These are phyloP conservation scores for Syzygium aqueum DNA, from an alignment of 345 rosid genomes.

Conservation along the genomic window DNA sequence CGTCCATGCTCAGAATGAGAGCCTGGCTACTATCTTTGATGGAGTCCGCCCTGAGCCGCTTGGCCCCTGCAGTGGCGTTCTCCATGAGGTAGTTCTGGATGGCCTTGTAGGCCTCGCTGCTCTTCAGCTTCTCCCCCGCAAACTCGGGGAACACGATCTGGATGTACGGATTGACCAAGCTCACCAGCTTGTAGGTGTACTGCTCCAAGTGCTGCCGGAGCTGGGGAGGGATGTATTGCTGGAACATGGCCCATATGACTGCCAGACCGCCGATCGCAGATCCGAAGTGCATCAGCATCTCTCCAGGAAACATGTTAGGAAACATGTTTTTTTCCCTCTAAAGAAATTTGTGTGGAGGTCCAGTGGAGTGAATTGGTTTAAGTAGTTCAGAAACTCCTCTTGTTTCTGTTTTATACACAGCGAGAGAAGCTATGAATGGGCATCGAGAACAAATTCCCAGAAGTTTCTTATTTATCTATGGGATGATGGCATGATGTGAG, in stretches of 20 bases:
- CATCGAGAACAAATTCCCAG: not conserved
- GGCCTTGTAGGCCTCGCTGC: constrained; percentile 25
- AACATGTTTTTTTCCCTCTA: not conserved
- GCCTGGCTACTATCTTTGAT: constrained; percentile 22
- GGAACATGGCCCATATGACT: constrained; percentile 14
- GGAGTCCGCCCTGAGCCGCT: constrained; percentile 39
- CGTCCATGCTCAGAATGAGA: constrained; percentile 33
- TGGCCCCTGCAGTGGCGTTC: constrained; percentile 24
- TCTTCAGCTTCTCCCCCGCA: constrained; percentile 16
- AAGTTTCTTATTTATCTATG: not conserved
- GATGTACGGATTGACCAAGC: constrained; percentile 26
- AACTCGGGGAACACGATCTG: constrained; percentile 33
- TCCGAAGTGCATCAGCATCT: not conserved
- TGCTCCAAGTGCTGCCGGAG: constrained; percentile 8
- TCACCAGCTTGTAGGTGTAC: constrained; percentile 1
- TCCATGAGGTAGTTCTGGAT: constrained; percentile 33
- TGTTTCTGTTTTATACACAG: constrained; percentile 18
- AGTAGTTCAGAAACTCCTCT: not conserved
- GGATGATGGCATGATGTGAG: not conserved
- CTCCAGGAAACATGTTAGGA: not conserved
- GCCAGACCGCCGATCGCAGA: constrained; percentile 2
- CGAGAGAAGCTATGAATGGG: constrained; percentile 6
- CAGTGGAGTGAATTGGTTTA: not conserved
- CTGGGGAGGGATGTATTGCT: constrained; percentile 19
- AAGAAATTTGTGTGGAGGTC: not conserved